Conservation (phyloP, 2,329 filamentous ascomycete species). For the Phialophora macrospora region DNA sequence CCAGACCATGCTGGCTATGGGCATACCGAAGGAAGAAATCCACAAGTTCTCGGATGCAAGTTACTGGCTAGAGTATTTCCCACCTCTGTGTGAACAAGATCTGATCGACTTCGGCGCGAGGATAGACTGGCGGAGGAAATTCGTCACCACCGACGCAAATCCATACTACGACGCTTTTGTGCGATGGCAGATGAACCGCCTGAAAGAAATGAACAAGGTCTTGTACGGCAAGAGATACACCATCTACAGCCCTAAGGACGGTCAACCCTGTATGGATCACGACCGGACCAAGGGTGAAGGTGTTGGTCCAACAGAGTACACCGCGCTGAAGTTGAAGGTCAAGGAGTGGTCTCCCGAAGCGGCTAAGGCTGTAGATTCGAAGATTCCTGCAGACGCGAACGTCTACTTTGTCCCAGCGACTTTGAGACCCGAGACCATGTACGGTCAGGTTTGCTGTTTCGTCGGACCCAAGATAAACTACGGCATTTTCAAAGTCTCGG, state of each 20-base stretch:
- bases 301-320: conserved; percentile 87
- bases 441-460: conserved; percentile 95
- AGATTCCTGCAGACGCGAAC: conserved; percentile 76
- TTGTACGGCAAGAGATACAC: conserved; percentile 83
- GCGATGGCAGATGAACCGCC: conserved; percentile 67
- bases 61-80: conserved; percentile 92
- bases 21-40: conserved; percentile 85
- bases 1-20: conserved; percentile 90
- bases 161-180: conserved; percentile 96
- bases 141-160: conserved; percentile 95
- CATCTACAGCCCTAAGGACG: conserved; percentile 88
- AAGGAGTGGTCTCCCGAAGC: conserved; percentile 85
- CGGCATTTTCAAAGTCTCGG: conserved; percentile 76
- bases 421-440: conserved; percentile 96
- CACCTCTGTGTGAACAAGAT: conserved; percentile 77
- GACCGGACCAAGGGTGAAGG: conserved; percentile 81
- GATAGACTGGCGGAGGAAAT: conserved; percentile 90
- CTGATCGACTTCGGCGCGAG: conserved; percentile 81
- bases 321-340: conserved; percentile 86
- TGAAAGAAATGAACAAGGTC: conserved; percentile 40
- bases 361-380: conserved; percentile 71
- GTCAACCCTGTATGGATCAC: conserved; percentile 86
- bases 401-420: conserved; percentile 93
- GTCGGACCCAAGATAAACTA: conserved; percentile 89
- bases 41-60: conserved; percentile 90